Percentiles rank a stretch among this genome's conserved stretches.
Evolutionary conservation across 1,284 basidiomycete species (phyloP).

Genomic region (Ganoderma leucocontextum): DNA sequence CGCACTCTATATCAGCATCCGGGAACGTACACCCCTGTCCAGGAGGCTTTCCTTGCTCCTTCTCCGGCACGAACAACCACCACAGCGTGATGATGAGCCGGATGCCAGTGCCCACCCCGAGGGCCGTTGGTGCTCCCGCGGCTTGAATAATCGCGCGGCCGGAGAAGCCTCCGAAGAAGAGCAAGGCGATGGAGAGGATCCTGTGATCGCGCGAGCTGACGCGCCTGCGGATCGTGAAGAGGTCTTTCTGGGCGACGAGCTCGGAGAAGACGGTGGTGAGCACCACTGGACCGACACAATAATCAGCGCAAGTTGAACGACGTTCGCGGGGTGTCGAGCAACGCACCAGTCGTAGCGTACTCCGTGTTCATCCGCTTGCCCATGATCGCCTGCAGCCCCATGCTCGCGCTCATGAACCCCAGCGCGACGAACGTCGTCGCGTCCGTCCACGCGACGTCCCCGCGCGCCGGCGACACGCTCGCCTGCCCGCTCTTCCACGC

Average conservation of each 20-base stretch:
- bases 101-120: slow-evolving; percentile 79
- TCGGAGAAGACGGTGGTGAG: slow-evolving; percentile 89
- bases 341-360: slow-evolving; percentile 79
- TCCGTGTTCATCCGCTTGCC: slow-evolving; percentile 83
- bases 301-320: neutral
- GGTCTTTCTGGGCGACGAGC: slow-evolving; percentile 79
- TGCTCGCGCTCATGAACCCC: slow-evolving; percentile 79
- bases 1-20: neutral
- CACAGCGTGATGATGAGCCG: slow-evolving; percentile 68
- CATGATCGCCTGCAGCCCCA: slow-evolving; percentile 85
- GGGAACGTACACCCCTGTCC: slow-evolving; percentile 16
- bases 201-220: slow-evolving; percentile 78
- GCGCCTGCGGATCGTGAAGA: slow-evolving; percentile 62
- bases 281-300: slow-evolving; percentile 51
- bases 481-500: slow-evolving; percentile 70
- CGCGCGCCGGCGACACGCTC: slow-evolving; percentile 56
- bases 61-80: slow-evolving; percentile 74
- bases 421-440: slow-evolving; percentile 71
- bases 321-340: too few species aligned
- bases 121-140: slow-evolving; percentile 68
- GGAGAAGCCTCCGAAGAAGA: slow-evolving; percentile 80
- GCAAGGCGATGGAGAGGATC: slow-evolving; percentile 66
- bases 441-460: slow-evolving; percentile 74
- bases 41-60: slow-evolving; percentile 35
- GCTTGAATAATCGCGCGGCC: slow-evolving; percentile 70